phyloP scores from a whole-genome alignment of 148 eudicot genomes.

The Vaccinium macrocarpon region DNA sequence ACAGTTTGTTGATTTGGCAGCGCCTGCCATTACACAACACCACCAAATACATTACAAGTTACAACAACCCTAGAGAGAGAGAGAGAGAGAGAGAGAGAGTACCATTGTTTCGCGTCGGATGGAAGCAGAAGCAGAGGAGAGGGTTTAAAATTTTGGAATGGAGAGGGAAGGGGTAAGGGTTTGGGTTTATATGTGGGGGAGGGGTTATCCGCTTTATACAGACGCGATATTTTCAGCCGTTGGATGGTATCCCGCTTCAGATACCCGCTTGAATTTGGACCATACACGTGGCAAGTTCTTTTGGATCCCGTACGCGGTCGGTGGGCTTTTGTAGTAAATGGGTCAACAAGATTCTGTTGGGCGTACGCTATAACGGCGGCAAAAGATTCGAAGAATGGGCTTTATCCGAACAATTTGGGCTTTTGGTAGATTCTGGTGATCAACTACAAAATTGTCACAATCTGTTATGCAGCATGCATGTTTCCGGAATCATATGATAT shows the following conservation, averaged over 20 bases:
- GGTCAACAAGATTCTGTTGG: slow-evolving; percentile 4
- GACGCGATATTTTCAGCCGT: background rate
- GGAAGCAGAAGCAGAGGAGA: background rate
- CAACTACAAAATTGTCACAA: too few species aligned
- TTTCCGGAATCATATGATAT: too few species aligned
- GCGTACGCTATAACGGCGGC: background rate
- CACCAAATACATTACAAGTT: background rate
- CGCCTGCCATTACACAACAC: background rate
- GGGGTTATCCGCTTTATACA: background rate
- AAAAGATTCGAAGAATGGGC: background rate
- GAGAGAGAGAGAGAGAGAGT: slow-evolving; percentile 1
- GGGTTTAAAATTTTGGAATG: background rate
- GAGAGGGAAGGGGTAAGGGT: background rate
- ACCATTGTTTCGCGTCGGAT: background rate
- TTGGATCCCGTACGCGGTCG: background rate
- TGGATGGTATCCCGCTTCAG: slow-evolving; percentile 10
- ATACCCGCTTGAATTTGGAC: background rate
- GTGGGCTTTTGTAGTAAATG: background rate
- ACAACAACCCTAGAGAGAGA: background rate
- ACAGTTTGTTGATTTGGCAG: slow-evolving; percentile 13
- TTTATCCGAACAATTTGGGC: background rate
- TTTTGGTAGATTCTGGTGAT: background rate
- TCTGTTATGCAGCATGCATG: too few species aligned
- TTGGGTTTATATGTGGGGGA: background rate
- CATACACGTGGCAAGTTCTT: background rate